Evolutionary conservation across 2,329 filamentous ascomycete species (phyloP).

Genomic region (Triangularia verruculosa): DNA sequence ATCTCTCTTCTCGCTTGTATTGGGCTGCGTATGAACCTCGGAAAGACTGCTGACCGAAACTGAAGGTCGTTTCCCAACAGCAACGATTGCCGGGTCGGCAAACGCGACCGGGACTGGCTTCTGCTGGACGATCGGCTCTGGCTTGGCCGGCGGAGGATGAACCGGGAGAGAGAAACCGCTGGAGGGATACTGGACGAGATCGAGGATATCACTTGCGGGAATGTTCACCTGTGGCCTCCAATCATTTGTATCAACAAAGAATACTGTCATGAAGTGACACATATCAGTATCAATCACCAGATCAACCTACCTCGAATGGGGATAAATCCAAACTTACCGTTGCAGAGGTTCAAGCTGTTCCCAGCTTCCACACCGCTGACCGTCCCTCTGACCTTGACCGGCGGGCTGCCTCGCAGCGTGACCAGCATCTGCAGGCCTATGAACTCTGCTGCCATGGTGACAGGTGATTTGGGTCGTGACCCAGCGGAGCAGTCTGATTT

Average conservation of each 20-base stretch:
- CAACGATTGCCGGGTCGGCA: slow-evolving; percentile 80
- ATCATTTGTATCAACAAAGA: slow-evolving; percentile 38
- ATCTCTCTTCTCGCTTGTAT: slow-evolving; percentile 34
- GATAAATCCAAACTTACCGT: slow-evolving; percentile 55
- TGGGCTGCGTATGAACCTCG: slow-evolving; percentile 29
- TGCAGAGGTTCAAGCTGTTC: slow-evolving; percentile 64
- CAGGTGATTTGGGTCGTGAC: slow-evolving; percentile 2
- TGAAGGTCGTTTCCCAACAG: slow-evolving; percentile 51
- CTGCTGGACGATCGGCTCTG: slow-evolving; percentile 29
- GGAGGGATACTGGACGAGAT: slow-evolving; percentile 38
- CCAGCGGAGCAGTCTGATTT: not conserved
- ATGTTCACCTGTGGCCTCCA: slow-evolving; percentile 46
- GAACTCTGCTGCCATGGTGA: slow-evolving; percentile 64
- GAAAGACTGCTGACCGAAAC: slow-evolving; percentile 21
- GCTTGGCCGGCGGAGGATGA: slow-evolving; percentile 29
- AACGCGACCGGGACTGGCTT: slow-evolving; percentile 43
- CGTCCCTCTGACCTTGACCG: slow-evolving; percentile 63
- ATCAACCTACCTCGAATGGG: not conserved
- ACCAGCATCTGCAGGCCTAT: slow-evolving; percentile 75
- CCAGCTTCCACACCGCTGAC: slow-evolving; percentile 67
- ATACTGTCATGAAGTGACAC: slow-evolving; percentile 33
- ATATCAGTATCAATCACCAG: not conserved
- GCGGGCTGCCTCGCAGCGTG: slow-evolving; percentile 60
- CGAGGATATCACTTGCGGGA: slow-evolving; percentile 43
- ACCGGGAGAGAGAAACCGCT: too few relatives aligned